A percentile compares a stretch with the other conserved stretches of the same genome.
These are phyloP conservation scores for Sonneratia caseolaris DNA, from an alignment of 345 rosid genomes.

Conservation along the genomic window DNA sequence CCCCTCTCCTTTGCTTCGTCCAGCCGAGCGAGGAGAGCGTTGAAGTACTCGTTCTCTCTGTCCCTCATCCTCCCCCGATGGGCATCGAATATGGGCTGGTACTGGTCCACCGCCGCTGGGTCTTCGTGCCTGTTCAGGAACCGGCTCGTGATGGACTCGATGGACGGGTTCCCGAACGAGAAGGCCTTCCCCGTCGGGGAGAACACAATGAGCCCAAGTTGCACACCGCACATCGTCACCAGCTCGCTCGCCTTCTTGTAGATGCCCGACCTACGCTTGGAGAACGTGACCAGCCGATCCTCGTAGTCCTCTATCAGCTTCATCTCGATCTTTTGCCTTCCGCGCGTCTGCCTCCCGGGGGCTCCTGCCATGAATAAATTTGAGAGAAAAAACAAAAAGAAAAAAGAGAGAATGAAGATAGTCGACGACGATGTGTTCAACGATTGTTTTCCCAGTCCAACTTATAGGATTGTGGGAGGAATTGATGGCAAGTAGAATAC, in stretches of 20 bases:
- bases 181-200: constrained; percentile 21
- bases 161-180: not conserved
- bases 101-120: not conserved
- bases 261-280: not conserved
- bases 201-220: not conserved
- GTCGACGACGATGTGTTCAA: too few relatives aligned
- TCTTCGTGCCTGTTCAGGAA: not conserved
- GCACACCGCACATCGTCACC: not conserved
- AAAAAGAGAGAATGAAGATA: too few relatives aligned
- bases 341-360: not conserved
- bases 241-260: constrained; percentile 6
- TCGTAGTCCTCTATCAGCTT: not conserved
- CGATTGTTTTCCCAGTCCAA: too few relatives aligned
- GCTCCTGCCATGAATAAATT: not conserved
- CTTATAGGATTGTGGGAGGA: too few relatives aligned
- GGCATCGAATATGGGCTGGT: not conserved
- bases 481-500: too few relatives aligned
- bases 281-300: constrained; percentile 5
- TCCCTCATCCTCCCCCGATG: not conserved
- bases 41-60: not conserved
- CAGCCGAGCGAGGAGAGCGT: not conserved
- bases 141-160: not conserved
- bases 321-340: constrained; percentile 6
- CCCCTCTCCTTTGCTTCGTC: not conserved
- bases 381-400: too few relatives aligned